Evolutionary conservation across 257 asterid genomes (phyloP), one percentile per base, ranked within the genome.

Genomic region (Lithospermum erythrorhizon): DNA sequence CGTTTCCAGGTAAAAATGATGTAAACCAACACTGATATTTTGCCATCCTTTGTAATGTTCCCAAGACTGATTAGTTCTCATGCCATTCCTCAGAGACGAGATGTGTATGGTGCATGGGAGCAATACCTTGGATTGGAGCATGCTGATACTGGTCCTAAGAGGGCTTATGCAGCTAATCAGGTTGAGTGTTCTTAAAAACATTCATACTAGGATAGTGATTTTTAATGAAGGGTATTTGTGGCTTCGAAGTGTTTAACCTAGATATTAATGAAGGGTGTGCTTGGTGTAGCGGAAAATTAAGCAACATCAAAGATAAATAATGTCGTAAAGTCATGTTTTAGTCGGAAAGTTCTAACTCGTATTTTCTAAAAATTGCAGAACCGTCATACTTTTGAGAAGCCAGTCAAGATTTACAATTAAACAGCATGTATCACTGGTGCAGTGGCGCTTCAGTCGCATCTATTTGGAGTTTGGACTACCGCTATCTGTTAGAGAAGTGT

Each of bases 111-210:
- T 72, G 87, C 87, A 74, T 86, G 91, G 88, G 93, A 86, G 81
- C 95, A 79, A 69, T 83, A 86, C 82, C 79, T 83, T 60, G 95
- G 94, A 68, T 76, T 86, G 65, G 94, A 86, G 82, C 94, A 86
- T 77, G 65, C 85, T 16, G 95, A 83, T 67, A 78, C 82, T 35
- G 81, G 81, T 60, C 85, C 87, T 51, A 83, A 86, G 77, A 79
- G 95, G 78, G 66, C 89, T 23, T 73, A 79, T 66, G 61, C 87
- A 19, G 65, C 79, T 19, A 86, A 66, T 75, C 95, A 81, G 89
- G 95, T 83, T 59, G 58, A 57, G 53, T 13, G 55, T 23, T 62
- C 25, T n/a, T 59, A 20, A 51, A 19, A n/a, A 53, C 20, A 20
- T 52, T 52, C 21, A 21, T 41, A 45, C 45, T 55, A 16, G 18